Base-by-base conservation (phyloP, 129 eudicot genomes). In the Glebionis coronaria region DNA sequence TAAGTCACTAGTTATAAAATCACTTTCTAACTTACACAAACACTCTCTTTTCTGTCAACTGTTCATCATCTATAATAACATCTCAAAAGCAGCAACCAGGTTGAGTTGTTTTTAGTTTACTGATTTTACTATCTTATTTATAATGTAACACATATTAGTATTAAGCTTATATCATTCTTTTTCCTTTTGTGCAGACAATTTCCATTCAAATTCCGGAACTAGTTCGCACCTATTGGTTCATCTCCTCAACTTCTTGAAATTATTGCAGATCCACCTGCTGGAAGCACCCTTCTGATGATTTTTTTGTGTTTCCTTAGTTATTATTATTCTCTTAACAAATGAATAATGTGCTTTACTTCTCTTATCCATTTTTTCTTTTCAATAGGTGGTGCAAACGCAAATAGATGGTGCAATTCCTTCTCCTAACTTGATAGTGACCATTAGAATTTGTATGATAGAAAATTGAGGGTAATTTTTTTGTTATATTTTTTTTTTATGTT, bases 351-450 rank as follows among this genome's bases (percentile, higher is more conserved):
- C 1, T 71, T 52, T 9, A 11, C 59, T 3, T 59, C 1, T 5
- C 18, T 72, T 18, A 11, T 13, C 42, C 18, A 51, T 65, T 44
- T 18, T 42, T 66, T 55, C 31, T 58, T 73, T 15, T 46, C 68
- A 59, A 65, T 80, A 94, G 99, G 95, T 94, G 73, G 83, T 90
- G 83, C 82, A 84, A 70, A 94, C 93, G 25, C 76, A 90, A 51
- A 94, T 95, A 44, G 99, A 87, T 74, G 97, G 95, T 40, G 82
- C 83, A 45, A 66, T 82, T 80, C 99, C 99, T 67, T 83, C 97
- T 61, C 79, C 88, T 63, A 88, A 81, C 56, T 67, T 94, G 72
- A 65, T 94, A 74, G 76, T 76, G 55, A 87, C 90, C 76, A 80
- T 94, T 47, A 87, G 65, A 87, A 79, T 71, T 61, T 94, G 47